Conservation (phyloP, 192 early-diverging fungal genomes). For the Coemansia sp. region DNA sequence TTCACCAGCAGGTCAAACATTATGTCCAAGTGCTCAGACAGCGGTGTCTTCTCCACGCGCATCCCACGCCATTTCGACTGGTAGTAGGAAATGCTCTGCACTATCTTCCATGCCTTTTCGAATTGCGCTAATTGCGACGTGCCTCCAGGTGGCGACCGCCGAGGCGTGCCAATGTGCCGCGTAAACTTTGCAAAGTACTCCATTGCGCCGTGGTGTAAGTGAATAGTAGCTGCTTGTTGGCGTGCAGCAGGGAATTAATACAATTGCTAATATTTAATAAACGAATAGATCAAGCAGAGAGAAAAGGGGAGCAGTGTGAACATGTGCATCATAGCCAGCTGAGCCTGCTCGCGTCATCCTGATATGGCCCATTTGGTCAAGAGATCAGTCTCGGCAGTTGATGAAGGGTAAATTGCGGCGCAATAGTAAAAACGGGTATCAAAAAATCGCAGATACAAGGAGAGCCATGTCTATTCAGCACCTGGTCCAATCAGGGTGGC, state of each 20-base stretch:
- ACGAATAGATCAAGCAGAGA: constrained; percentile 5
- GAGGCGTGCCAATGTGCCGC: constrained; percentile 59
- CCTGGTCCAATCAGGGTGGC: constrained; percentile 14
- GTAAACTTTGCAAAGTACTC: constrained; percentile 71
- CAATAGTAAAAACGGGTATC: not conserved
- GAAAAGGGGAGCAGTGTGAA: not conserved
- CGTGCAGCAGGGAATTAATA: too few relatives aligned
- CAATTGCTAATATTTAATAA: too few relatives aligned
- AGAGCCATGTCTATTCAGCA: not conserved
- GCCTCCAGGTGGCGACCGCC: constrained; percentile 59
- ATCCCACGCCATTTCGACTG: constrained; percentile 47
- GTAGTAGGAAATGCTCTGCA: constrained; percentile 45
- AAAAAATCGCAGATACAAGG: not conserved
- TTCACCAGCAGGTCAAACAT: constrained; percentile 90
- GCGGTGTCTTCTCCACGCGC: constrained; percentile 70
- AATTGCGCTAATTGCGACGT: constrained; percentile 68
- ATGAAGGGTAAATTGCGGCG: not conserved
- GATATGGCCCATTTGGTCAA: too few relatives aligned
- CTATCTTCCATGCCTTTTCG: constrained; percentile 67
- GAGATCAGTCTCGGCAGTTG: too few relatives aligned
- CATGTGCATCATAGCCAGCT: too few relatives aligned
- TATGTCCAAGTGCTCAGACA: constrained; percentile 68
- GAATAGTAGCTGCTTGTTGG: not conserved
- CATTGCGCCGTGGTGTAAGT: constrained; percentile 33
- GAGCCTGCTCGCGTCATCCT: too few relatives aligned